These are phyloP conservation scores for Fraxinus floribunda DNA, from an alignment of 305 asterid species.

Conservation along the genomic window DNA sequence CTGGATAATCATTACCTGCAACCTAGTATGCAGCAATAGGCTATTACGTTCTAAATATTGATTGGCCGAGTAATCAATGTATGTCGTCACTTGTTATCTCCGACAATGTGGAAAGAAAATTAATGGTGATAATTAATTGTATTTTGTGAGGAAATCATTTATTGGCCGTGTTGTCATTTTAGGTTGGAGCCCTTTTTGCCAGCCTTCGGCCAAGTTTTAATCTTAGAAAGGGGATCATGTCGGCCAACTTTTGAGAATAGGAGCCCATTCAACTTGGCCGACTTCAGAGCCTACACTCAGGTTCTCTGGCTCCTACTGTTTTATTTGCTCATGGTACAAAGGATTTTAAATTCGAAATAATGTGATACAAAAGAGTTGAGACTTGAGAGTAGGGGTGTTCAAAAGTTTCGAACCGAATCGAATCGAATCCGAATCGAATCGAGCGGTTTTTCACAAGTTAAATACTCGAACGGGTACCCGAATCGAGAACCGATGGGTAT, in stretches of 20 bases:
- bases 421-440: no score
- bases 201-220: not conserved
- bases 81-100: no score
- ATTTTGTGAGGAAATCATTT: not conserved
- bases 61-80: not conserved
- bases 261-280: not conserved
- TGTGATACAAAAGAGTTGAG: no score
- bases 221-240: not conserved
- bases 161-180: not conserved
- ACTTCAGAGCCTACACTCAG: not conserved
- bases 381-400: no score
- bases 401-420: no score
- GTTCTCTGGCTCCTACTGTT: not conserved
- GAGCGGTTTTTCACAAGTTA: no score
- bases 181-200: not conserved
- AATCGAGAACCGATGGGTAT: no score
- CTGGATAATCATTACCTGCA: not conserved
- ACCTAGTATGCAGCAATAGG: not conserved
- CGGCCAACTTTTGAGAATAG: not conserved
- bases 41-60: not conserved
- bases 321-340: no score
- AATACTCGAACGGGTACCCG: no score
- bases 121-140: not conserved
- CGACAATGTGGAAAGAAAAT: not conserved
- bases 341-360: not conserved